Evolutionary conservation across 2,329 filamentous ascomycete genomes (phyloP), one percentile per base, ranked within the genome.

Genomic region (Fusarium vanettenii): DNA sequence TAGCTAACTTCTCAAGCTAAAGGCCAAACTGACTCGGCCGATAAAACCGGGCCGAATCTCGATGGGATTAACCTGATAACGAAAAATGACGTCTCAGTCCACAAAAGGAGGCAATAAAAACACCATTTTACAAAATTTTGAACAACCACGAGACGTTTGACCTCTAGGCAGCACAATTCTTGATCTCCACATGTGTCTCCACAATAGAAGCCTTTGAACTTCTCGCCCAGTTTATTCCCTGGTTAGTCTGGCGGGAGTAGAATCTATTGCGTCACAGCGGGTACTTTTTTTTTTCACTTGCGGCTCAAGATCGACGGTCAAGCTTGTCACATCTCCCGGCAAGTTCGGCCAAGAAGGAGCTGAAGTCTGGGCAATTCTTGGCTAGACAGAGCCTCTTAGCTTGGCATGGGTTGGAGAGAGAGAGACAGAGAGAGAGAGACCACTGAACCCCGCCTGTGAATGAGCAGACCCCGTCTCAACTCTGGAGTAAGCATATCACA

Each of bases 91-190:
- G 57, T 43, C 57, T n/a, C 20, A 60, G 11, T 45, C 57, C 57
- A 60, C 57, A 60, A 45, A 43, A 60, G 3, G 18, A 45, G 25
- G 37, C 37, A 43, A 37, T 20, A 60, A 41, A 43, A 29, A 1
- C 25, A 3, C n/a, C 31, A n/a, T 60, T 43, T 6, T 5, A 13
- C 22, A 41, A 41, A 43, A 39, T 11, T 25, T 61, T 20, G 59
- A 27, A 20, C 57, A 45, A 48, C 31, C 29, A 43, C 57, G 57
- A 60, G 37, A 31, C 57, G 16, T 7, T 45, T 27, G 10, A 18
- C 18, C n/a, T 61, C 60, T 7, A 63, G 60, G 60, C 60, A 63
- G 45, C 60, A 63, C 45, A 63, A 63, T 63, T 63, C 43, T 41
- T 60, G 6, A 14, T n/a, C 57, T 60, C 57, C 57, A 60, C 57